A percentile compares a stretch with the other conserved stretches of the same genome.
Evolutionary conservation across 176 grass and related monocot genomes (phyloP).

Genomic region (Elymus sibiricus): DNA sequence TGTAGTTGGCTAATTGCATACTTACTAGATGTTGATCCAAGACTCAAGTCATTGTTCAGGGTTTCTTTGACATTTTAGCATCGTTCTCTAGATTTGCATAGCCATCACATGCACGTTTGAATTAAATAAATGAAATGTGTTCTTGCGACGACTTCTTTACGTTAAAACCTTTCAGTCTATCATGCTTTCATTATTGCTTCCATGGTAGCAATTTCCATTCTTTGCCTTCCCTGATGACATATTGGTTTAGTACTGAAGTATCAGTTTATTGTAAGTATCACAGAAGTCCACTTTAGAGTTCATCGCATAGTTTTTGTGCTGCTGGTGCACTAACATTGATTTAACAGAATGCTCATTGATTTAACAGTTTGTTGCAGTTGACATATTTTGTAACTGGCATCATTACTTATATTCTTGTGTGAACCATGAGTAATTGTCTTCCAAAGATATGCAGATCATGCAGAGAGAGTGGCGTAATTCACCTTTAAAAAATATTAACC

Average conservation of each 20-base stretch:
- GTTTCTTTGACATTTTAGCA: background rate
- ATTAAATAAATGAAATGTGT: background rate
- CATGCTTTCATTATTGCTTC: background rate
- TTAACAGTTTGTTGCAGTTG: conserved; percentile 59
- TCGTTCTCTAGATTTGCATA: background rate
- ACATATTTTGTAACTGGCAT: too few species aligned
- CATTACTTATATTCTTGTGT: too few species aligned
- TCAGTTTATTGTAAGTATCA: background rate
- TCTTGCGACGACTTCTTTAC: background rate
- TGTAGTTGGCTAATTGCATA: background rate
- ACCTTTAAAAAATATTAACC: too few species aligned
- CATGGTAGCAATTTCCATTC: background rate
- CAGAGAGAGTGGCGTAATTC: too few species aligned
- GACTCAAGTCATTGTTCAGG: background rate
- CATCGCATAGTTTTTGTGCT: background rate
- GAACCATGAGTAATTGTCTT: too few species aligned
- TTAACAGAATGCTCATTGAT: too few species aligned
- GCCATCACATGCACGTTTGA: background rate
- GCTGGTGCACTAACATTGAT: conserved; percentile 17
- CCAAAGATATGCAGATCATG: too few species aligned
- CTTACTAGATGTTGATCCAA: background rate
- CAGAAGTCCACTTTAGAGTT: background rate
- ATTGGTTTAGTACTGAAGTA: background rate
- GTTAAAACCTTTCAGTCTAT: background rate
- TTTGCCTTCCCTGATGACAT: background rate